Evolutionary conservation across 2,329 filamentous ascomycete genomes (phyloP).

Genomic region (Proliferodiscus dingleyae): DNA sequence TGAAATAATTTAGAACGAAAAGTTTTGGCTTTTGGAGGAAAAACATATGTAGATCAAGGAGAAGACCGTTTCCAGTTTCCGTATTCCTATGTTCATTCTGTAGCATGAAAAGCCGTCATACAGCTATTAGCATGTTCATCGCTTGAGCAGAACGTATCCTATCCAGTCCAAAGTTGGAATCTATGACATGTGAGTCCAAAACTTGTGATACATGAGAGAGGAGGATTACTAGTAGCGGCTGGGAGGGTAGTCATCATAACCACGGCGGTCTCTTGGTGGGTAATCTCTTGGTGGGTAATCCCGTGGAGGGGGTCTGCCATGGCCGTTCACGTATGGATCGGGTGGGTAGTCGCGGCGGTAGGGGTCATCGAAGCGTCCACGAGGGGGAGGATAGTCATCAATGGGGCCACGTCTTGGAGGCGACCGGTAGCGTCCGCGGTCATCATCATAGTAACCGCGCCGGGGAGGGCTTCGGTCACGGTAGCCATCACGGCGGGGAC

Average conservation of each 20-base stretch:
- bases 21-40: background rate
- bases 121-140: conserved; percentile 3
- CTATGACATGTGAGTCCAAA: conserved; percentile 13
- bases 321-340: conserved; percentile 56
- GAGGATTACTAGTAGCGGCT: conserved; percentile 30
- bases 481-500: conserved; percentile 77
- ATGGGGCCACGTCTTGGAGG: conserved; percentile 70
- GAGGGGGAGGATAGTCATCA: conserved; percentile 71
- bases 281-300: conserved; percentile 35
- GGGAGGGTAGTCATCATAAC: conserved; percentile 29
- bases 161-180: conserved; percentile 4
- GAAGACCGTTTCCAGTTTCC: too few relatives aligned
- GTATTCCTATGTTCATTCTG: conserved; percentile 12
- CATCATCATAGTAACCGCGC: conserved; percentile 83
- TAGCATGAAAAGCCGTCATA: background rate
- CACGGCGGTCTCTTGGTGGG: conserved; percentile 28
- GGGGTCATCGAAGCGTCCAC: conserved; percentile 69
- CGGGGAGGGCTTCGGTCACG: conserved; percentile 79
- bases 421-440: conserved; percentile 70
- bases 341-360: conserved; percentile 64
- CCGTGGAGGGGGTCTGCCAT: conserved; percentile 45
- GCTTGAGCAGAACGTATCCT: conserved; percentile 11
- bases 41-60: conserved; percentile 3
- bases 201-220: conserved; percentile 2
- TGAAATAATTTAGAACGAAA: background rate